Conservation (phyloP, 192 early-diverging fungal genomes). For the Tieghemiomyces parasiticus region DNA sequence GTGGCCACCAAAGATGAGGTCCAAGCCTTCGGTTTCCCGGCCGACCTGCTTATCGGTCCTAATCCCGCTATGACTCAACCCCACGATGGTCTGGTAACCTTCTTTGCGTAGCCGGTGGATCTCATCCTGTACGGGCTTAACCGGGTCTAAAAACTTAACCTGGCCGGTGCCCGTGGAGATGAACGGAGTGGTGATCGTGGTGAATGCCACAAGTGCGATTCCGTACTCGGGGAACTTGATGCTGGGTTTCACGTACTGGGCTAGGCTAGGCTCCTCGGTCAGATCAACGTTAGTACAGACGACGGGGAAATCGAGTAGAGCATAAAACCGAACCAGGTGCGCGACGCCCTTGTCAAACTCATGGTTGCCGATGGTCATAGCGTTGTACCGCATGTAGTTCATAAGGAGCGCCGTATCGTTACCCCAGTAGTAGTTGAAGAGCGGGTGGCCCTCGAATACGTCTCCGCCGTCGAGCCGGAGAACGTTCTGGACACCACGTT, state of each 20-base stretch:
- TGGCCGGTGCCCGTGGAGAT: constrained; percentile 34
- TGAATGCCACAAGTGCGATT: constrained; percentile 50
- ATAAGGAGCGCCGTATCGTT: constrained; percentile 36
- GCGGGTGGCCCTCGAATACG: constrained; percentile 41
- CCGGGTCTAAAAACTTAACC: constrained; percentile 39
- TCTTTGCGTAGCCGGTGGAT: constrained; percentile 39
- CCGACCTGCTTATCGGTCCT: constrained; percentile 45
- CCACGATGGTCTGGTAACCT: constrained; percentile 46
- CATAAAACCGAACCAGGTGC: constrained; percentile 30
- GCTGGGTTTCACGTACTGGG: constrained; percentile 40
- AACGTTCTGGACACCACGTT: constrained; percentile 26
- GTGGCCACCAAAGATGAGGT: constrained; percentile 58
- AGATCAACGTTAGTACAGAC: constrained; percentile 52
- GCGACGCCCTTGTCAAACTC: constrained; percentile 56
- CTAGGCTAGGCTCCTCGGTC: constrained; percentile 23
- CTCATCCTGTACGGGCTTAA: constrained; percentile 38
- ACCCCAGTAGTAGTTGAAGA: constrained; percentile 48
- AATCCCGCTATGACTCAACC: constrained; percentile 58
- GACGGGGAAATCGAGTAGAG: constrained; percentile 38
- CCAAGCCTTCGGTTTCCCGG: constrained; percentile 32
- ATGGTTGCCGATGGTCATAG: constrained; percentile 47
- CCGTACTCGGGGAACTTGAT: constrained; percentile 42
- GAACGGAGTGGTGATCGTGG: constrained; percentile 36
- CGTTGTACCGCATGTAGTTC: constrained; percentile 46
- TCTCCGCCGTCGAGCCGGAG: constrained; percentile 65